phyloP scores from a whole-genome alignment of 1,284 basidiomycete genomes.

The Inonotus hispidus region DNA sequence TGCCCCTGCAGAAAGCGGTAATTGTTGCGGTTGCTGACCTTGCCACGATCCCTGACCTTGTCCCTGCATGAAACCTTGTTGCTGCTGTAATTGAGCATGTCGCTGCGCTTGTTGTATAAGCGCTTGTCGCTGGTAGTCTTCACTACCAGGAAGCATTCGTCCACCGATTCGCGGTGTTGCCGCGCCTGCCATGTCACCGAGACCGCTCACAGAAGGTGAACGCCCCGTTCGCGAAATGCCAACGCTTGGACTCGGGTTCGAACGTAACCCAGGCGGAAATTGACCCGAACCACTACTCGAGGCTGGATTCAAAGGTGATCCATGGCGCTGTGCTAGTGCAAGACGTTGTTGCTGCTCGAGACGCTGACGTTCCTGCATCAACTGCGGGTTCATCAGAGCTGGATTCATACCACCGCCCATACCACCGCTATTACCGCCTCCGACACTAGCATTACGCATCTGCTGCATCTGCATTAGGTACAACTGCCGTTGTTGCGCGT shows the following conservation, averaged over 20 bases:
- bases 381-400: slow-evolving; percentile 27
- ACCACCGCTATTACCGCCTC: slow-evolving; percentile 12
- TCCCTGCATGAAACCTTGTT: slow-evolving; percentile 25
- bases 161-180: slow-evolving; percentile 39
- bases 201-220: slow-evolving; percentile 53
- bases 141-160: slow-evolving; percentile 47
- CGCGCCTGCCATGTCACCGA: slow-evolving; percentile 36
- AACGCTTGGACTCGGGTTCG: slow-evolving; percentile 50
- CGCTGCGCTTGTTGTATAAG: slow-evolving; percentile 28
- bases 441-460: slow-evolving; percentile 23
- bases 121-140: slow-evolving; percentile 32
- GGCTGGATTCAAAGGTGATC: slow-evolving; percentile 32
- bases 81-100: slow-evolving; percentile 29
- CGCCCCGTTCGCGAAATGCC: slow-evolving; percentile 66
- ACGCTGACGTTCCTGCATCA: slow-evolving; percentile 35
- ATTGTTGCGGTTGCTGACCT: slow-evolving; percentile 8
- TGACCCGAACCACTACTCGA: slow-evolving; percentile 18
- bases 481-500: slow-evolving; percentile 31
- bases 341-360: slow-evolving; percentile 27
- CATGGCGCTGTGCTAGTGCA: slow-evolving; percentile 27
- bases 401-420: slow-evolving; percentile 19
- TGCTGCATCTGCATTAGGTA: slow-evolving; percentile 31
- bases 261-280: slow-evolving; percentile 32
- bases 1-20: background rate
- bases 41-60: slow-evolving; percentile 23